These are phyloP conservation scores for Acorus gramineus DNA, from an alignment of 106 monocot species.

Conservation along the genomic window DNA sequence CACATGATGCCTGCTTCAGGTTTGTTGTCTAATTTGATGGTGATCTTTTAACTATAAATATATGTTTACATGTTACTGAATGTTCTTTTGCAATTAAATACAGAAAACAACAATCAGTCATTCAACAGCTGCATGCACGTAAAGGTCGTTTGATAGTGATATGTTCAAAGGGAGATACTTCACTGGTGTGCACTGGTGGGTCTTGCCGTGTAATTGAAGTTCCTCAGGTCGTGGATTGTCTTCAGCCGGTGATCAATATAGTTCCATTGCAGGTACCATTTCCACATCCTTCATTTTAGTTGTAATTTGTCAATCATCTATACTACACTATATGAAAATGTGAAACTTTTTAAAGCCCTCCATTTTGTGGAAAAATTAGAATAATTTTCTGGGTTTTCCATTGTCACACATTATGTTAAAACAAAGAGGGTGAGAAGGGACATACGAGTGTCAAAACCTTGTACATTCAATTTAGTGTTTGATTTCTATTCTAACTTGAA, in stretches of 20 bases:
- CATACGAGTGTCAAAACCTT: too few species aligned
- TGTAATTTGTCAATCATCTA: neutral
- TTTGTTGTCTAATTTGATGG: slow-evolving; percentile 3
- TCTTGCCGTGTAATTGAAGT: slow-evolving; percentile 83
- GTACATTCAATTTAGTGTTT: too few species aligned
- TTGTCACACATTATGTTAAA: too few species aligned
- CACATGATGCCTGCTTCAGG: slow-evolving; percentile 86
- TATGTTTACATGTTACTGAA: neutral
- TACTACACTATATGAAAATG: neutral
- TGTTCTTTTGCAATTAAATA: neutral
- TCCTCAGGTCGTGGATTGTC: slow-evolving; percentile 74
- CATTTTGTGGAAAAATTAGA: too few species aligned
- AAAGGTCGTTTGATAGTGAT: slow-evolving; percentile 90
- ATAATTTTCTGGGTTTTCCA: too few species aligned
- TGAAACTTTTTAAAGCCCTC: too few species aligned
- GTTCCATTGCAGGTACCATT: slow-evolving; percentile 77
- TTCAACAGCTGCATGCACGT: slow-evolving; percentile 93
- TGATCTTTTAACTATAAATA: neutral
- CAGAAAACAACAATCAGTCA: slow-evolving; percentile 94
- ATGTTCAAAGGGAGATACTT: slow-evolving; percentile 73
- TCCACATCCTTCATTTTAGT: neutral
- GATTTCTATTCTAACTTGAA: too few species aligned
- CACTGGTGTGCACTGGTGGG: slow-evolving; percentile 49
- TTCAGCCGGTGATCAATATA: slow-evolving; percentile 87
- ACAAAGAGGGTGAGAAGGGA: too few species aligned